Conservation (phyloP, 768 basidiomycete genomes). For the Suillus occidentalis region DNA sequence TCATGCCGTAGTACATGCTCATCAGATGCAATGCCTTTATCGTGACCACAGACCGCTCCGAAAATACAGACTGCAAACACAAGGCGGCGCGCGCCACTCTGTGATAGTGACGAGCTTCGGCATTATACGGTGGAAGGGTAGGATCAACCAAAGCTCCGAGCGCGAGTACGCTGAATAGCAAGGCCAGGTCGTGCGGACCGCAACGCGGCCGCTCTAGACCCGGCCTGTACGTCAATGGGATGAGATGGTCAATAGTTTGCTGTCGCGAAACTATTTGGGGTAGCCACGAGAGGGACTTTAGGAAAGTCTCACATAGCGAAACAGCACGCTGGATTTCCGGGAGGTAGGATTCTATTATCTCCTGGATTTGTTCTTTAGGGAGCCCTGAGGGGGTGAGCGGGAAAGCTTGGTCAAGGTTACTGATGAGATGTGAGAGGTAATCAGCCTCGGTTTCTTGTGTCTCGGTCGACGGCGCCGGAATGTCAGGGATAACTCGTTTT, state of each 20-base stretch:
- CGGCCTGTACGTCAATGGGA: constrained; percentile 42
- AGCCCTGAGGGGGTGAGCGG: constrained; percentile 44
- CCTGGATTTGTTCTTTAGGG: constrained; percentile 33
- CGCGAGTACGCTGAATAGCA: constrained; percentile 47
- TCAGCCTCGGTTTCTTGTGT: constrained; percentile 41
- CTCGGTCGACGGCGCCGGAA: constrained; percentile 13
- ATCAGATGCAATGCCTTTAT: constrained; percentile 51
- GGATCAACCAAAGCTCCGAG: constrained; percentile 51
- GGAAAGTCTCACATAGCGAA: constrained; percentile 45
- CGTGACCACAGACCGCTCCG: constrained; percentile 45
- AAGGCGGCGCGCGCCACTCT: constrained; percentile 47
- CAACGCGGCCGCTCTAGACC: constrained; percentile 18
- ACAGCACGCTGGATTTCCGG: constrained; percentile 44
- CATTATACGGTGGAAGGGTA: constrained; percentile 43
- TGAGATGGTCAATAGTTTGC: constrained; percentile 44
- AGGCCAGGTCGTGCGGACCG: constrained; percentile 51
- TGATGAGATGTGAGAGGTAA: constrained; percentile 46
- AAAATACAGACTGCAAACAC: constrained; percentile 44
- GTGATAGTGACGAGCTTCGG: constrained; percentile 55
- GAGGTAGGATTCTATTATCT: constrained; percentile 45
- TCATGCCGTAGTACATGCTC: constrained; percentile 55
- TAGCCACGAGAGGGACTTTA: constrained; percentile 53
- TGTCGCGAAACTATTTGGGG: constrained; percentile 48
- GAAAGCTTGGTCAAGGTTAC: constrained; percentile 43
- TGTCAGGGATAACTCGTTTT: constrained; percentile 12